A percentile compares a stretch with the other conserved stretches of the same genome.
These are phyloP conservation scores for Ganoderma multipileum DNA, from an alignment of 1,284 basidiomycete species.

Conservation along the genomic window DNA sequence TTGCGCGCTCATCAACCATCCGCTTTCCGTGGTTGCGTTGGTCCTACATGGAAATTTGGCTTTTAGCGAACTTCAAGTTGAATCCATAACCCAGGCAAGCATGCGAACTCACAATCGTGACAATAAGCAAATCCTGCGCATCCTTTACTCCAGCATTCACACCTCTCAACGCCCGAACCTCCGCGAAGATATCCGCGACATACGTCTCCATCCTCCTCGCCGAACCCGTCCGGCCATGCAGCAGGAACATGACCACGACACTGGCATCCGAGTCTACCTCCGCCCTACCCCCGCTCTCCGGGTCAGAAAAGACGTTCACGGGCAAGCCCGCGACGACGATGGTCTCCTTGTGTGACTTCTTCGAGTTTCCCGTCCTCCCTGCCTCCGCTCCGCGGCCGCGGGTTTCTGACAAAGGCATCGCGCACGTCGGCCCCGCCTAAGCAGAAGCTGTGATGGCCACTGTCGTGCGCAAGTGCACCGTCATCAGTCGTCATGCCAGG, in stretches of 20 bases:
- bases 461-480: not conserved
- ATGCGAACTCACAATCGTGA: constrained; percentile 56
- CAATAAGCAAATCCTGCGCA: constrained; percentile 55
- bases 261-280: constrained; percentile 34
- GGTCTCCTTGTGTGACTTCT: constrained; percentile 14
- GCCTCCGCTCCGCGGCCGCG: not conserved
- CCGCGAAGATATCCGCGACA: constrained; percentile 39
- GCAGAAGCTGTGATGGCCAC: not conserved
- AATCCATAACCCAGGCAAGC: not conserved
- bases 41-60: constrained; percentile 53
- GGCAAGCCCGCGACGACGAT: constrained; percentile 53
- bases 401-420: not conserved
- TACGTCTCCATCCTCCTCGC: constrained; percentile 39
- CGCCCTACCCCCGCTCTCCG: constrained; percentile 23
- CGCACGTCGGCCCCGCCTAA: not conserved
- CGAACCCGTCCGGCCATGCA: constrained; percentile 61
- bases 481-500: not conserved
- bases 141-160: not conserved
- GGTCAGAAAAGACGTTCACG: constrained; percentile 48
- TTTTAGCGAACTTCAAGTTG: not conserved
- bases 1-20: constrained; percentile 56
- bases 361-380: not conserved
- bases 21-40: constrained; percentile 81
- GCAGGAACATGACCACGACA: constrained; percentile 60
- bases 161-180: constrained; percentile 12